Evolutionary conservation across 257 asterid genomes (phyloP).

Genomic region (Solanum habrochaites): DNA sequence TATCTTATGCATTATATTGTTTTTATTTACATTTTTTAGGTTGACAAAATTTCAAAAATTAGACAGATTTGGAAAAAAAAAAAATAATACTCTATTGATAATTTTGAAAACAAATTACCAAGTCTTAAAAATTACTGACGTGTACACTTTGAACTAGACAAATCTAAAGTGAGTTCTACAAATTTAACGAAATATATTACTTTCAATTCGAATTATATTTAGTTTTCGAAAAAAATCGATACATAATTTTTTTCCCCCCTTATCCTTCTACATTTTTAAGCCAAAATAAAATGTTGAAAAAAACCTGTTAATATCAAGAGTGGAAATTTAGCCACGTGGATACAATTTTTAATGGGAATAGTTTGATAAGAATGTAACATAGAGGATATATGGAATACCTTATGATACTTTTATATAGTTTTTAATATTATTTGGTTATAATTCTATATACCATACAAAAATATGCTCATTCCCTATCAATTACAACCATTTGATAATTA

Average conservation of each 20-base stretch:
- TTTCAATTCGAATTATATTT: background rate
- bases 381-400: background rate
- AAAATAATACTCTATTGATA: background rate
- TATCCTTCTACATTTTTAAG: background rate
- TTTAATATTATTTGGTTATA: background rate
- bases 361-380: conserved; percentile 20
- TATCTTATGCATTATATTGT: background rate
- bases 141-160: background rate
- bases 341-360: conserved; percentile 9
- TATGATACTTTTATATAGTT: background rate
- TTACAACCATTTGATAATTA: background rate
- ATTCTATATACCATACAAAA: background rate
- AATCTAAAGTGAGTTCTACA: background rate
- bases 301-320: background rate
- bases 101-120: background rate
- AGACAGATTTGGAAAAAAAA: background rate
- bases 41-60: background rate
- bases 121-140: background rate
- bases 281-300: background rate
- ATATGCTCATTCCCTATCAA: conserved; percentile 7
- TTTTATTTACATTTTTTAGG: background rate
- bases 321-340: background rate
- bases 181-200: background rate
- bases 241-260: no score
- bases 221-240: no score